A percentile compares a stretch with the other conserved stretches of the same genome.
These are phyloP conservation scores for Fomitopsis betulina DNA, from an alignment of 1,284 basidiomycete species.

Conservation along the genomic window DNA sequence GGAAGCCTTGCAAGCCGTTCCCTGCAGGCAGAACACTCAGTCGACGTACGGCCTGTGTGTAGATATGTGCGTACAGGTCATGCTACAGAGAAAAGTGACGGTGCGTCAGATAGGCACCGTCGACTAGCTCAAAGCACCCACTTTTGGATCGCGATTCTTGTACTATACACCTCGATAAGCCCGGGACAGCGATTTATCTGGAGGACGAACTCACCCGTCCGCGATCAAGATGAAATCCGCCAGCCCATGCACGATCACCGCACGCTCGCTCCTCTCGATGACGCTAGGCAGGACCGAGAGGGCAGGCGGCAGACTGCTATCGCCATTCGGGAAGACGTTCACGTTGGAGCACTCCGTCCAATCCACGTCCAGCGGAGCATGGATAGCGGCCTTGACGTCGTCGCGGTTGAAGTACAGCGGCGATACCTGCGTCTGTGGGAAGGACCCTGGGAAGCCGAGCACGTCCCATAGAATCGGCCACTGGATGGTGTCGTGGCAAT, in stretches of 20 bases:
- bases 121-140: conserved; percentile 27
- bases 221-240: conserved; percentile 70
- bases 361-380: conserved; percentile 55
- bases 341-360: conserved; percentile 64
- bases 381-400: conserved; percentile 71
- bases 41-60: not conserved
- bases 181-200: not conserved
- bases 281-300: conserved; percentile 65
- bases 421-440: conserved; percentile 39
- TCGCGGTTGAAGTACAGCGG: conserved; percentile 61
- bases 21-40: conserved; percentile 28
- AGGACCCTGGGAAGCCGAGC: conserved; percentile 74
- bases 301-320: conserved; percentile 56
- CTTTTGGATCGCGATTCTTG: conserved; percentile 66
- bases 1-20: conserved; percentile 66
- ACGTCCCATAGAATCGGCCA: conserved; percentile 69
- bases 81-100: not conserved
- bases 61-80: conserved; percentile 9
- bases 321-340: conserved; percentile 58
- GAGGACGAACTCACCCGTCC: conserved; percentile 47
- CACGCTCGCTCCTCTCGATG: conserved; percentile 69
- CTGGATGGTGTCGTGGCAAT: conserved; percentile 20
- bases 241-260: conserved; percentile 68
- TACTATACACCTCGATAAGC: conserved; percentile 27
- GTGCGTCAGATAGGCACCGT: not conserved